phyloP scores from a whole-genome alignment of 495 filamentous ascomycete genomes.

The Penicillium pulvis region DNA sequence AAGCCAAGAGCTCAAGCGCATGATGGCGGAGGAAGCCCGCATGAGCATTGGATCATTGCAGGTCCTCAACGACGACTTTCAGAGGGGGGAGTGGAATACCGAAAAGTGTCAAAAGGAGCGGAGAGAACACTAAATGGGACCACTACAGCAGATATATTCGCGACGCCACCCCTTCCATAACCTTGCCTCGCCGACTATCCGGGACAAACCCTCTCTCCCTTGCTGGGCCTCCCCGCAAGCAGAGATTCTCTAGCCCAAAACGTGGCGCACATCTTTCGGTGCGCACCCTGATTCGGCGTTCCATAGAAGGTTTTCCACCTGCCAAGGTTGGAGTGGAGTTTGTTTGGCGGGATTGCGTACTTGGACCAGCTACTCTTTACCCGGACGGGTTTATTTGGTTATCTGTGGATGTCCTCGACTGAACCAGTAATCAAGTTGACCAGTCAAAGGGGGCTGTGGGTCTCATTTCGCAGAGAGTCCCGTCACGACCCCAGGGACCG shows the following conservation, averaged over 20 bases:
- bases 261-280: not conserved
- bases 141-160: not conserved
- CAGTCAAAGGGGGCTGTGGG: not conserved
- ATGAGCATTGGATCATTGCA: slow-evolving; percentile 35
- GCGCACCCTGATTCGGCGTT: slow-evolving; percentile 14
- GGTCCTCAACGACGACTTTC: not conserved
- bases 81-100: not conserved
- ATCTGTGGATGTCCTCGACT: not conserved
- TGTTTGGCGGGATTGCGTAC: not conserved
- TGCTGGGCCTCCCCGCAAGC: slow-evolving; percentile 10
- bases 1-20: slow-evolving; percentile 26
- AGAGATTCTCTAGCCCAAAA: not conserved
- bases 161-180: not conserved
- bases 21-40: slow-evolving; percentile 22
- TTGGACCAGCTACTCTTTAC: not conserved
- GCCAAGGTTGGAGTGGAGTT: slow-evolving; percentile 17
- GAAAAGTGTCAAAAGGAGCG: not conserved
- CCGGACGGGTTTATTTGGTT: not conserved
- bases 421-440: not conserved
- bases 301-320: slow-evolving; percentile 3
- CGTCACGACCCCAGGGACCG: slow-evolving; percentile 2
- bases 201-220: not conserved
- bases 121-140: not conserved
- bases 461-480: not conserved
- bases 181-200: not conserved